Evolutionary conservation across 768 basidiomycete species (phyloP).

Genomic region (Russula sp.): DNA sequence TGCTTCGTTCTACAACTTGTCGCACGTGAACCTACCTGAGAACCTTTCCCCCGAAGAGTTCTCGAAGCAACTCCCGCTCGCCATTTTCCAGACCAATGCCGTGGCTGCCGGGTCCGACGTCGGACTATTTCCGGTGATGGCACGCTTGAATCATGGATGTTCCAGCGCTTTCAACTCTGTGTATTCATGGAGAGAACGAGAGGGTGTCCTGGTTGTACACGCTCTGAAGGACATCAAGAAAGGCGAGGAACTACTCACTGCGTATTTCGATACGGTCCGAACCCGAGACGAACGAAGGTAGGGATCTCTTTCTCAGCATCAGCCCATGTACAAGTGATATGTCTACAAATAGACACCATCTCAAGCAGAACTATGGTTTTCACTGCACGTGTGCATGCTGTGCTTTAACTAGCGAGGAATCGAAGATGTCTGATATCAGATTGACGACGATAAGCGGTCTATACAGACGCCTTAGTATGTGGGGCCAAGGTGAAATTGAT

Average conservation of each 20-base stretch:
- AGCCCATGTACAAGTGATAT: neutral
- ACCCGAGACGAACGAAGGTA: slow-evolving; percentile 48
- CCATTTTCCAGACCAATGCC: slow-evolving; percentile 64
- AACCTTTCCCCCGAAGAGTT: slow-evolving; percentile 34
- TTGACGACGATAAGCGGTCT: slow-evolving; percentile 41
- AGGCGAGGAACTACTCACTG: slow-evolving; percentile 60
- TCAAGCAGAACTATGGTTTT: slow-evolving; percentile 50
- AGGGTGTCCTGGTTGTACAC: slow-evolving; percentile 47
- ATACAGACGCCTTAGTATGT: slow-evolving; percentile 42
- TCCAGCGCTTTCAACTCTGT: slow-evolving; percentile 61
- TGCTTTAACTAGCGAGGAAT: slow-evolving; percentile 44
- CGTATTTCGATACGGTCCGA: slow-evolving; percentile 53
- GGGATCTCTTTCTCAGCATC: neutral
- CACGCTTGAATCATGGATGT: slow-evolving; percentile 64
- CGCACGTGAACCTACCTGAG: slow-evolving; percentile 48
- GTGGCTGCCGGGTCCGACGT: slow-evolving; percentile 47
- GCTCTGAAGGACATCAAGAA: slow-evolving; percentile 48
- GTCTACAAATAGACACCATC: slow-evolving; percentile 38
- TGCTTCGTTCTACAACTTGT: slow-evolving; percentile 47
- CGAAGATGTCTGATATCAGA: slow-evolving; percentile 46
- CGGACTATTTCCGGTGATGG: slow-evolving; percentile 64
- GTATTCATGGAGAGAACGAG: slow-evolving; percentile 52
- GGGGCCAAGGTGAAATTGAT: slow-evolving; percentile 41
- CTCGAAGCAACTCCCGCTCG: slow-evolving; percentile 45
- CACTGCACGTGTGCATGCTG: slow-evolving; percentile 54